These are phyloP conservation scores for Herpetospermum pedunculosum DNA, from an alignment of 306 rosid species.

Conservation along the genomic window DNA sequence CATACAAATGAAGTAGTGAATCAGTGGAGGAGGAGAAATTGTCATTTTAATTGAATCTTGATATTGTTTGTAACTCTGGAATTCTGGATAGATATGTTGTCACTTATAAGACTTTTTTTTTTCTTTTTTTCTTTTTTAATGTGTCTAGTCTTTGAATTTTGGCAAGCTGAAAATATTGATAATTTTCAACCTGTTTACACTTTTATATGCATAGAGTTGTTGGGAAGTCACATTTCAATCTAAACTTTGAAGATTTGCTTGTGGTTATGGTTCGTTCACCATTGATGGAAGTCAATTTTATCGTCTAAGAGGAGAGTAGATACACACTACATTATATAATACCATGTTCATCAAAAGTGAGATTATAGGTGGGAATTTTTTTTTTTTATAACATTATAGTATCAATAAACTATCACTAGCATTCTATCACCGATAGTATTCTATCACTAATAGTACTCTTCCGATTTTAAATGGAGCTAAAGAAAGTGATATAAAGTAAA, in stretches of 20 bases:
- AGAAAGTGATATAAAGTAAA: no score
- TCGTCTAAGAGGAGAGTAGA: neutral
- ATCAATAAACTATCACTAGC: no score
- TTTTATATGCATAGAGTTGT: neutral
- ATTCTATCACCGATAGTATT: no score
- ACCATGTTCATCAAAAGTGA: neutral
- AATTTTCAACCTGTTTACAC: neutral
- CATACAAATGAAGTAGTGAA: constrained; percentile 11
- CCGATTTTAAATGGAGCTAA: no score
- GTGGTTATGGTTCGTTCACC: neutral
- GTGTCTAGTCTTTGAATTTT: neutral
- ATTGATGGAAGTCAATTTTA: neutral
- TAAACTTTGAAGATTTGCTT: neutral
- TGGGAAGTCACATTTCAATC: neutral
- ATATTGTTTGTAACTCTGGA: neutral
- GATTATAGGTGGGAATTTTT: neutral
- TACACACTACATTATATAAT: no score
- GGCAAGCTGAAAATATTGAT: neutral
- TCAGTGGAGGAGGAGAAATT: constrained; percentile 7
- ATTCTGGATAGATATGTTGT: neutral
- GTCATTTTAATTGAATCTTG: neutral
- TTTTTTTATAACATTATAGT: no score
- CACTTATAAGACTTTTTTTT: neutral
- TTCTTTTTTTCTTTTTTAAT: neutral
- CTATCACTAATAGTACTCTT: no score